Evolutionary conservation across 2,329 filamentous ascomycete genomes (phyloP), one percentile per base, ranked within the genome.

Genomic region (Podosphaera fusca): DNA sequence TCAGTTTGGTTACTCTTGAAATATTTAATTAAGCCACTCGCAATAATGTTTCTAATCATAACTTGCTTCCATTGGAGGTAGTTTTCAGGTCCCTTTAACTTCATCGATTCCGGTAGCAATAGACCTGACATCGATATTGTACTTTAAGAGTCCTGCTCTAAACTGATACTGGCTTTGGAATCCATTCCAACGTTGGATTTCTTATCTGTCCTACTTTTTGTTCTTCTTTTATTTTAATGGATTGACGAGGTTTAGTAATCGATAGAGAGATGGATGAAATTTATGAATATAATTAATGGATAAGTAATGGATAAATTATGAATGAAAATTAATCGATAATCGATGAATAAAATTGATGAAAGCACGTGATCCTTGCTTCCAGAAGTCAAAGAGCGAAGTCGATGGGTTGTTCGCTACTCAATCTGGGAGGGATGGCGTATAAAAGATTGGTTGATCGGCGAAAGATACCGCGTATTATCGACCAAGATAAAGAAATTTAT

Each of bases 41-140:
- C 51, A 34, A 54, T 54, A 4, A 40, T 54, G n/a, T 54, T 38
- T n/a, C 51, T 12, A 21, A 54, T 38, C 34, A 54, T 54, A 14
- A 54, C 34, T n/a, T 54, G 51, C 29, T 54, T 54, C 51, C 51
- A 54, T 54, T 40, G 51, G 10, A 40, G 36, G 34, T 54, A 54
- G 31, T 54, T 54, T 40, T 55, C 35, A 5, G 52, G 35, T 12
- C 52, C 52, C 42, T 30, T 10, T 12, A 40, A 35, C n/a, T 55
- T 55, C 52, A 55, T 40, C 6, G 35, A 55, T 34, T 14, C 30
- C 5, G 52, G 34, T 55, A 52, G 7, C 29, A 52, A n/a, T 33
- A 52, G 49, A 33, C 49, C 30, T 2, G 49, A 52, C 30, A 52
- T 34, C 12, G 2, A 9, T 12, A 52, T 31, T 34, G 12, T 31